Conservation (phyloP, 306 rosid genomes). For the Dryas octopetala region DNA sequence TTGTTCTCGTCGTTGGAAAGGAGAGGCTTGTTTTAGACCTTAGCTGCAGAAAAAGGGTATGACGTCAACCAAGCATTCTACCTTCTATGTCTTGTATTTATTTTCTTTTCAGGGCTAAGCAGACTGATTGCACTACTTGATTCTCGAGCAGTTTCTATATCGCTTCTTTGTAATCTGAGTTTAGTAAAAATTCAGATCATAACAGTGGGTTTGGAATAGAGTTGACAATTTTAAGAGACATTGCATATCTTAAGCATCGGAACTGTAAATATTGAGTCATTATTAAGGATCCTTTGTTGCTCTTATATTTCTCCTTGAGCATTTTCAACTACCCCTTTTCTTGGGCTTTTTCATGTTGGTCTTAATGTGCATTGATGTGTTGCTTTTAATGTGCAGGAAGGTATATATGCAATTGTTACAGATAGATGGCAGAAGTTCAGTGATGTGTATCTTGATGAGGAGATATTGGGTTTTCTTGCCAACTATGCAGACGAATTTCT, state of each 20-base stretch:
- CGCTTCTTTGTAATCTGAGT: neutral
- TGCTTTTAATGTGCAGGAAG: conserved; percentile 53
- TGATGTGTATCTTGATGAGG: conserved; percentile 60
- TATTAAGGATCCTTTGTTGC: neutral
- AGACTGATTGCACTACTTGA: neutral
- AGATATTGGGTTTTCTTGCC: conserved; percentile 71
- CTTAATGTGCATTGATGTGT: neutral
- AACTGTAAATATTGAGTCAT: neutral
- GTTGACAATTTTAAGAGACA: neutral
- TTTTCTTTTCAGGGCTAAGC: neutral
- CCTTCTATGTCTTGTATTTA: neutral
- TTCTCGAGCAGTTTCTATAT: neutral
- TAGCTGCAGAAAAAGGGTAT: conserved; percentile 94
- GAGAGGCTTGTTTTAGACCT: conserved; percentile 94
- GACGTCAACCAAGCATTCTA: neutral
- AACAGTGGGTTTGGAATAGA: neutral
- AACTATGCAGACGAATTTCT: conserved; percentile 87
- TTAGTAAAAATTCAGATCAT: neutral
- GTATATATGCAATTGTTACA: conserved; percentile 84
- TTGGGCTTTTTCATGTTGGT: neutral
- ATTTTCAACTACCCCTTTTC: conserved; percentile 19
- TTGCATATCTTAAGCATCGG: neutral
- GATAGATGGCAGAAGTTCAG: conserved; percentile 98
- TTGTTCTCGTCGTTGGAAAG: conserved; percentile 75
- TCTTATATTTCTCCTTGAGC: neutral